Base-by-base conservation (phyloP, 225 moss, liverwort and hornwort genomes). In the Pleurozium schreberi region DNA sequence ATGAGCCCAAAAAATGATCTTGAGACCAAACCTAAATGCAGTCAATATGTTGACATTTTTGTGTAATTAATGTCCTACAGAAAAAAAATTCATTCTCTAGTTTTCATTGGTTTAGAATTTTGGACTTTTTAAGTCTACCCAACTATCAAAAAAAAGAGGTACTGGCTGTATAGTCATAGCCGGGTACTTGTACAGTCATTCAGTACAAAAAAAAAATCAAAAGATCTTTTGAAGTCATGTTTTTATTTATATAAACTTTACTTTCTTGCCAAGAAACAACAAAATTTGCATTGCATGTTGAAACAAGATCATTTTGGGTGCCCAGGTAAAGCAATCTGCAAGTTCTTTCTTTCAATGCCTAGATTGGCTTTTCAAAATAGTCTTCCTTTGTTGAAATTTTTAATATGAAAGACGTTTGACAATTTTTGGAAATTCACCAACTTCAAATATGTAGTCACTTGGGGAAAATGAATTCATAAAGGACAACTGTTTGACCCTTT, bases 241-340 rank as follows among this genome's bases (percentile, higher is more conserved):
- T 67, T 43, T 27, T 27, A 5, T 40, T 26, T 25, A 26, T 42
- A 4, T 42, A 25, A 15, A 70, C 40, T 14, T 11, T 25, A 40
- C 0, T 4, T 9, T 43, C 20, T 21, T 0, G 0, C 5, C 14
- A 8, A 52, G 22, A 53, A 34, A 22, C 52, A 76, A 76, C 52
- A 52, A 52, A 76, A 52, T 76, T 76, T 53, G 76, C 53, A 52
- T 52, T 76, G 76, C 52, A 22, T 13, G 11, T 76, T 52, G 36
- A 52, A 52, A 20, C 21, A 34, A 52, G 49, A 52, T 50, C n/a
- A n/a, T n/a, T 7, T 18, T 18, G 18, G 3, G 18, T 8, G 45
- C 8, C 8, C 0, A 5, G 20, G 75, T 36, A 13, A 52, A 50
- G 50, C 36, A 76, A 36, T 22, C 2, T 14, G 23, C 0, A 0